These are phyloP conservation scores for Tillandsia fasciculata DNA, from an alignment of 176 grass and related monocot species.

Conservation along the genomic window DNA sequence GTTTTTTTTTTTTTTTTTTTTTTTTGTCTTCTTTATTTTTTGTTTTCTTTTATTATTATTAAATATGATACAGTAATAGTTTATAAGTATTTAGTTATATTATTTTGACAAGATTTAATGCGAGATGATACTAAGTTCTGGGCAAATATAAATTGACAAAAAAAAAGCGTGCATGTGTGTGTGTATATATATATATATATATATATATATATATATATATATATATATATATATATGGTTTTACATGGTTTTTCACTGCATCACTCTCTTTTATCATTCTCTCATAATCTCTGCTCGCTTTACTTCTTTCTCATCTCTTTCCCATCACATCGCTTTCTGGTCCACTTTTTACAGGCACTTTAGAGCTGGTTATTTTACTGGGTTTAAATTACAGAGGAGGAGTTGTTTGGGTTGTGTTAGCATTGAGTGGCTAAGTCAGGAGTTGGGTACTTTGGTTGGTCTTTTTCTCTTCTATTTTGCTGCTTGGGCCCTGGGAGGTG, in stretches of 20 bases:
- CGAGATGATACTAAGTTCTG: no score
- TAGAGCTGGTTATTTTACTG: background rate
- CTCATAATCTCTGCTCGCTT: background rate
- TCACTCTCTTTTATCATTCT: background rate
- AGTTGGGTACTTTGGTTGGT: background rate
- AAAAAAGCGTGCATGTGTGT: background rate
- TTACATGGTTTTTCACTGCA: background rate
- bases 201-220: no score
- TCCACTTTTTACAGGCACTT: background rate
- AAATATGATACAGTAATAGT: no score
- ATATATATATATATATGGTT: no score
- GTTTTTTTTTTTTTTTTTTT: no score
- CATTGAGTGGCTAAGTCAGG: conserved; percentile 2
- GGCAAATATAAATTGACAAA: background rate
- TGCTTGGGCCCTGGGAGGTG: background rate
- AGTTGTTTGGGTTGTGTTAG: background rate
- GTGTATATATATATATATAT: background rate
- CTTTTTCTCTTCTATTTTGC: background rate
- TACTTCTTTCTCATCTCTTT: background rate
- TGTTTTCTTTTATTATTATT: no score
- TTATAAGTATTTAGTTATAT: no score
- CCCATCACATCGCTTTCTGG: background rate
- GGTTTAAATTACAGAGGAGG: background rate
- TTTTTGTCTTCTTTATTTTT: background rate
- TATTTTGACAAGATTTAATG: no score